Base-by-base conservation (phyloP, 768 basidiomycete genomes). In the Pleurotus pulmonarius region DNA sequence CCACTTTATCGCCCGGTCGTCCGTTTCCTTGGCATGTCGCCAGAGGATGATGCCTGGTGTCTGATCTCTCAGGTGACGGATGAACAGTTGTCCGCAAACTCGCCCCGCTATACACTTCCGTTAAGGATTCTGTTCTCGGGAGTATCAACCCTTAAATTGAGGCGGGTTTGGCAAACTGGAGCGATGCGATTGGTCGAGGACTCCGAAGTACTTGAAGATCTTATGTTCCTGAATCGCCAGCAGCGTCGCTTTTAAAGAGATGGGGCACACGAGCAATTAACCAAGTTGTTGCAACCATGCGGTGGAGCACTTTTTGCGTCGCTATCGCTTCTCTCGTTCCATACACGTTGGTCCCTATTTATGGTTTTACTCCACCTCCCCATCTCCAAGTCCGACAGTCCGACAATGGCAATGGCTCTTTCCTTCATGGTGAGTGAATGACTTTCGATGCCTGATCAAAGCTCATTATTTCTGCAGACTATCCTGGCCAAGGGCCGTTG, bases 51-150 rank as follows among this genome's bases (percentile, higher is more conserved):
- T 41, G 22, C 9, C 51, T 53, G 51, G 22, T 41, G 20, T 8
- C 16, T 25, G 51, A 53, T 53, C 51, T 43, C 39, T 53, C 51
- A 53, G 51, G 51, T 53, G 51, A 53, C 51, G 51, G 24, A 53
- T 39, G 15, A 18, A 6, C 51, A 22, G 41, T 12, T 41, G 22
- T 16, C n/a, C 51, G 51, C 37, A 41, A 53, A 12, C 41, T 39
- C 41, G 24, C 39, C 38, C 16, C 20, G 34, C 16, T 11, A 16
- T 12, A 37, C 51, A 39, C 39, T 53, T 37, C 51, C 51, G 26
- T 51, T 51, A n/a, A 34, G 9, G 11, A 29, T 34, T 38, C 25
- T 12, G 16, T 40, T 38, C 51, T 12, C 37, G 16, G 18, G 22
- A 41, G 34, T 15, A 20, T 25, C 34, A 13, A 16, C 49, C 51